Evolutionary conservation across 441 rosid genomes (phyloP).

Genomic region (Geranium incanum): DNA sequence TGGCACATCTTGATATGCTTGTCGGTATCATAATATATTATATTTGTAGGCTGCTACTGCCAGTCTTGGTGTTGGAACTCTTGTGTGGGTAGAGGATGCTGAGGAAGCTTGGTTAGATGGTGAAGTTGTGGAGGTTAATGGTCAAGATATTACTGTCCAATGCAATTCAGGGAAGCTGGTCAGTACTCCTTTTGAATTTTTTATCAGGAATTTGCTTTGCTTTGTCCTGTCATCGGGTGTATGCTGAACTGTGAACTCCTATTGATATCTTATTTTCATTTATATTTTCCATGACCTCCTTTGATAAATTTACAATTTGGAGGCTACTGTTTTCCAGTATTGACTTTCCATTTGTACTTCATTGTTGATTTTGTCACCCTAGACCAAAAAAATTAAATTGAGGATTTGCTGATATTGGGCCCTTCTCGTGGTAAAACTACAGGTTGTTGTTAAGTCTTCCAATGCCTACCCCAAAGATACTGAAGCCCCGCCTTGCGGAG

Average conservation of each 20-base stretch:
- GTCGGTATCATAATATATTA: background rate
- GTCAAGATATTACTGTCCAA: slow-evolving; percentile 42
- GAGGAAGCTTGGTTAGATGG: slow-evolving; percentile 85
- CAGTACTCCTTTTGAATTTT: slow-evolving; percentile 25
- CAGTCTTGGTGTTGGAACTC: slow-evolving; percentile 50
- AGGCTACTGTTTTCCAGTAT: background rate
- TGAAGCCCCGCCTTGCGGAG: slow-evolving; percentile 74
- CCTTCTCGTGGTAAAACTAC: slow-evolving; percentile 12
- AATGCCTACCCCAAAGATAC: slow-evolving; percentile 66
- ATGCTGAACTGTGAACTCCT: background rate
- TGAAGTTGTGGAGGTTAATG: slow-evolving; percentile 54
- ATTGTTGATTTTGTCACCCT: background rate
- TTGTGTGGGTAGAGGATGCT: slow-evolving; percentile 78
- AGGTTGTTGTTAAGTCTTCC: slow-evolving; percentile 65
- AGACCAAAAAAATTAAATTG: background rate
- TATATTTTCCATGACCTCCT: background rate
- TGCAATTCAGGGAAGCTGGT: slow-evolving; percentile 60
- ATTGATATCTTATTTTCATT: background rate
- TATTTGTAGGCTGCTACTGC: slow-evolving; percentile 42
- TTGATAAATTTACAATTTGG: background rate
- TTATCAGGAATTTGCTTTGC: background rate
- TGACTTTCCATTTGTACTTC: background rate
- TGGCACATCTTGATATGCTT: background rate
- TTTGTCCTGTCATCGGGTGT: background rate
- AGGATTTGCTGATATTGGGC: slow-evolving; percentile 6